Base-by-base conservation (phyloP, 208 protist species). In the Acanthamoeba castellanii region DNA sequence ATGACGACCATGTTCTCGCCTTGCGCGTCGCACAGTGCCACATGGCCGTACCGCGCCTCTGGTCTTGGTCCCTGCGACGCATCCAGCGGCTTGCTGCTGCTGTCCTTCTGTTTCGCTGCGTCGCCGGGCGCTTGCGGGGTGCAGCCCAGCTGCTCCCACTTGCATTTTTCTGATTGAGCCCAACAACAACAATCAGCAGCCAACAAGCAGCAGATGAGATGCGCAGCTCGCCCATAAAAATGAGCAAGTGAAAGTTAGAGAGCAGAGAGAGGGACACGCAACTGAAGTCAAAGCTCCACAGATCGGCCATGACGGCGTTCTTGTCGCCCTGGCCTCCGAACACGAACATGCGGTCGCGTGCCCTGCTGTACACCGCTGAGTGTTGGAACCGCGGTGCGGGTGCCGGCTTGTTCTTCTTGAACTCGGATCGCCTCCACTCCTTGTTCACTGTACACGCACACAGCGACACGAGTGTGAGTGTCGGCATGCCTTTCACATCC, bases 251-350 rank as follows among this genome's bases (percentile, higher is more conserved):
- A 70, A 70, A 42, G 37, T 42, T 1, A 34, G 66, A 74, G 32
- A 74, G 32, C n/a, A 42, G 11, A 13, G 66, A 13, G 52, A 0
- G 13, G 37, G 37, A 42, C 66, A 34, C n/a, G 32, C 32, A 74
- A 74, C n/a, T 74, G 66, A 84, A 84, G 74, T 84, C 74, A 20
- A 84, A 84, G 74, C 74, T 84, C 82, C 82, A 90, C 52, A 90
- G n/a, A n/a, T 90, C 82, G 30, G 50, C 27, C 52, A 90, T 16
- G 14, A 68, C 82, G 47, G 18, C 6, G n/a, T 32, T 42, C 32
- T 27, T 68, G 52, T 68, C 57, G 82, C 82, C 27, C 42, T 90
- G 42, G 0, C 82, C 82, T 6, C 82, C 82, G 22, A 90, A 90
- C 82, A 90, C 82, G 57, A 90, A 61, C 82, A 90, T 90, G 55